Evolutionary conservation across 2,329 filamentous ascomycete genomes (phyloP).

Genomic region (Fonsecaea multimorphosa): DNA sequence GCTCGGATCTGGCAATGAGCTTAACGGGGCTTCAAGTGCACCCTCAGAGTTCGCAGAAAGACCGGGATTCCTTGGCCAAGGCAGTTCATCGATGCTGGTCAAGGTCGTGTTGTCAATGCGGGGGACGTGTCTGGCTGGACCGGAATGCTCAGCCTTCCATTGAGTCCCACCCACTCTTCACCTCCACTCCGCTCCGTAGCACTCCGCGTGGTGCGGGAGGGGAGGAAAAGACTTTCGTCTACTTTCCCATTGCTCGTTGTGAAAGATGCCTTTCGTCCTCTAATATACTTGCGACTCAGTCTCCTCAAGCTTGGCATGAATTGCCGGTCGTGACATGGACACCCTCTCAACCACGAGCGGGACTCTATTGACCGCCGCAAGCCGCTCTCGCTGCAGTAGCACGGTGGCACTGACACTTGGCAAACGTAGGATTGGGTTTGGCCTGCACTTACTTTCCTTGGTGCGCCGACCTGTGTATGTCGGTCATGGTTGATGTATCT

Average conservation of each 20-base stretch:
- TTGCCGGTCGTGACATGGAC: background rate
- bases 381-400: slow-evolving; percentile 1
- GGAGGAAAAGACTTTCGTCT: background rate
- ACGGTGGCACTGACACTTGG: slow-evolving; percentile 7
- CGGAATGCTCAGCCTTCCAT: slow-evolving; percentile 16
- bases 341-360: background rate
- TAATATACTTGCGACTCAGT: background rate
- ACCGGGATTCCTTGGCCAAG: background rate
- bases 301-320: background rate
- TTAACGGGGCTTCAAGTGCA: slow-evolving; percentile 13
- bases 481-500: background rate
- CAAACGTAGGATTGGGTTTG: background rate
- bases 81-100: slow-evolving; percentile 1
- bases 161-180: background rate
- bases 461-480: background rate
- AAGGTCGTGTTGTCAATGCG: slow-evolving; percentile 14
- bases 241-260: background rate
- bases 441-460: background rate
- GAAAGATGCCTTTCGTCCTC: background rate
- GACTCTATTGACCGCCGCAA: background rate
- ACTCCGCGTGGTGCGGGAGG: background rate
- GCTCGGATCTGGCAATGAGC: background rate
- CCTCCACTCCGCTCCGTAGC: background rate
- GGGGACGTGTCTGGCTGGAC: slow-evolving; percentile 13
- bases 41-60: background rate